Evolutionary conservation across 257 asterid genomes (phyloP), one percentile per base, ranked within the genome.

Genomic region (Primulina eburnea): DNA sequence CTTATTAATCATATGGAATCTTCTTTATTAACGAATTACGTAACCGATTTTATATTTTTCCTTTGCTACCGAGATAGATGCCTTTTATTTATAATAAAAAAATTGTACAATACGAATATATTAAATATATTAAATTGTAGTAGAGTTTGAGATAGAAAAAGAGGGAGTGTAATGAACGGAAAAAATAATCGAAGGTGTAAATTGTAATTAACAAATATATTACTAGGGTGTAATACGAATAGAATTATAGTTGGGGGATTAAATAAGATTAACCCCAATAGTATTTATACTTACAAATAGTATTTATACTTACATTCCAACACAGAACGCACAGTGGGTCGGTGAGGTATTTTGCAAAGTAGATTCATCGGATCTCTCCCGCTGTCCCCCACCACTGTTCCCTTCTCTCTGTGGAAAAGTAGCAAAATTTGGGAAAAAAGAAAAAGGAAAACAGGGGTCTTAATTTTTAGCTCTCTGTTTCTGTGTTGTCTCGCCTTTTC

Each of bases 361-460:
- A 72, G 82, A 79, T 69, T 76, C 86, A 79, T 79, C 80, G 71
- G 76, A 78, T 72, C 86, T 68, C 75, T 26, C 76, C 38, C 66
- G 17, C 79, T 75, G 77, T 70, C 79, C 77, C 79, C 83, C 83
- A 72, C 82, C 70, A 52, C 67, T 43, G 58, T 60, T 34, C 60
- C 32, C 52, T 37, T 10, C 67, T 60, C 67, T 29, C 33, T 60
- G 10, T 61, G 58, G 52, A 40, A 40, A 32, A 32, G 32, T 38
- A 16, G 40, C 7, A 64, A 37, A 43, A 16, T 0, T 50, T 16
- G 50, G 28, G 35, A 7, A 58, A 37, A 65, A 21, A 14, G 65
- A 58, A 53, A 68, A 74, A 60, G 55, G 61, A 60, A 65, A 74
- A 43, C 26, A 4, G 17, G 21, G 28, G 20, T 21, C 70, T 62